These are phyloP conservation scores for Xylariales sp. DNA, from an alignment of 2,329 filamentous ascomycete species.

Conservation along the genomic window DNA sequence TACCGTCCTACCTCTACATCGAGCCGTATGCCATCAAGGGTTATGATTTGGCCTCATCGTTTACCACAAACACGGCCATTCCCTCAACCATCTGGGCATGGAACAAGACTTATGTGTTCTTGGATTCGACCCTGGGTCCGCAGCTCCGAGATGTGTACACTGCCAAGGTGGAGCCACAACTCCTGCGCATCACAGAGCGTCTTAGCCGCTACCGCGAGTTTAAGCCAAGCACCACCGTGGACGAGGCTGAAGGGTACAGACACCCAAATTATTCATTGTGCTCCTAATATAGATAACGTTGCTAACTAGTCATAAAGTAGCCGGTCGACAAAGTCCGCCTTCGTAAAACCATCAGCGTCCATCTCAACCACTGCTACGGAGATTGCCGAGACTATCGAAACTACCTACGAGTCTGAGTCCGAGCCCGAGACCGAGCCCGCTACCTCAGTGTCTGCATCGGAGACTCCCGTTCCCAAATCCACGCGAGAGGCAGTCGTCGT, in stretches of 20 bases:
- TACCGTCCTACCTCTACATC: slow-evolving; percentile 71
- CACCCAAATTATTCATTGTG: too few relatives aligned
- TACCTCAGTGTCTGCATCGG: slow-evolving; percentile 16
- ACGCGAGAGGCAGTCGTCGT: too few relatives aligned
- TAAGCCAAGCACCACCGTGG: slow-evolving; percentile 28
- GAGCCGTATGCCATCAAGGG: slow-evolving; percentile 69
- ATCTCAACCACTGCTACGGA: slow-evolving; percentile 17
- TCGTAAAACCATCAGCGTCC: slow-evolving; percentile 28
- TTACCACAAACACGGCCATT: slow-evolving; percentile 65
- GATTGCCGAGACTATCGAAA: slow-evolving; percentile 15
- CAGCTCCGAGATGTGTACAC: slow-evolving; percentile 75
- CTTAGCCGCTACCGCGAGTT: slow-evolving; percentile 68
- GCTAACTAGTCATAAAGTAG: not conserved
- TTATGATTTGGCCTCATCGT: slow-evolving; percentile 62
- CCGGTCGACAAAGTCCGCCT: slow-evolving; percentile 29
- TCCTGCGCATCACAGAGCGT: slow-evolving; percentile 86
- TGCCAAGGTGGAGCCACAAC: slow-evolving; percentile 91
- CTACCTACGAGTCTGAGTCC: slow-evolving; percentile 14
- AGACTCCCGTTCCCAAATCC: too few relatives aligned
- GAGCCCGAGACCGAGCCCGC: slow-evolving; percentile 15
- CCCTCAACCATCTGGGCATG: slow-evolving; percentile 70
- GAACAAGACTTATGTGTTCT: slow-evolving; percentile 64
- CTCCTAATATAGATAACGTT: too few relatives aligned
- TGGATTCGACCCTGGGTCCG: slow-evolving; percentile 77
- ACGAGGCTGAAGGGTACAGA: slow-evolving; percentile 27